phyloP scores from a whole-genome alignment of 768 basidiomycete species.

The Inosperma sp. region DNA sequence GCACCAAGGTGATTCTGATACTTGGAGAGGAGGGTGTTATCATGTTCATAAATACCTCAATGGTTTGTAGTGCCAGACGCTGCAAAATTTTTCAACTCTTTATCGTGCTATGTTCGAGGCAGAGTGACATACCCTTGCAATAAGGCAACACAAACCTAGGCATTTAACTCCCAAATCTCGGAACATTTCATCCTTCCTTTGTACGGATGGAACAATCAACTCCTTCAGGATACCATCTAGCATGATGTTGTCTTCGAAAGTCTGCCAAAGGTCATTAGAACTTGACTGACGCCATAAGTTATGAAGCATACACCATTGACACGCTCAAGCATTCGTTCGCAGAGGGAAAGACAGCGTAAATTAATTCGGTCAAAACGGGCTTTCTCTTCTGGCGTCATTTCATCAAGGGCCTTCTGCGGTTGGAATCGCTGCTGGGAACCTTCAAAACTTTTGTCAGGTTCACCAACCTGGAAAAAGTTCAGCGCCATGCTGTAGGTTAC shows the following conservation, averaged over 20 bases:
- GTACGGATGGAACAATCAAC: constrained; percentile 82
- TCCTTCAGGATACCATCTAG: constrained; percentile 70
- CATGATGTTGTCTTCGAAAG: constrained; percentile 65
- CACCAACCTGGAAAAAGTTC: not conserved
- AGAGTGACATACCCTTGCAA: constrained; percentile 54
- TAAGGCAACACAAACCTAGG: constrained; percentile 70
- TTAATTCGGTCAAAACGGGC: constrained; percentile 59
- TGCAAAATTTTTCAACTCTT: constrained; percentile 11
- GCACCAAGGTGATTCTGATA: constrained; percentile 66
- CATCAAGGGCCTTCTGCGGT: constrained; percentile 22
- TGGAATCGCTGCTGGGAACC: constrained; percentile 26
- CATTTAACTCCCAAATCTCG: constrained; percentile 64
- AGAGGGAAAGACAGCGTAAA: constrained; percentile 67
- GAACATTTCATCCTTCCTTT: constrained; percentile 63
- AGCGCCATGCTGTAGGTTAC: not conserved
- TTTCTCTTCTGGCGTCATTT: constrained; percentile 58
- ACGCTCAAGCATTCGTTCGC: constrained; percentile 80
- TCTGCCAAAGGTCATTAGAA: constrained; percentile 31
- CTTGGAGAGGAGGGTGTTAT: constrained; percentile 56
- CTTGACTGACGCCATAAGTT: not conserved
- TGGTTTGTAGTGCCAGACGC: constrained; percentile 34
- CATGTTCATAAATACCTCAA: constrained; percentile 63
- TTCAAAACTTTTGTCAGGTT: constrained; percentile 17
- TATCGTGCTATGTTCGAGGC: no score
- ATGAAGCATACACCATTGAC: constrained; percentile 64